Base-by-base conservation (phyloP, 768 basidiomycete species). In the Tulasnella sp. region DNA sequence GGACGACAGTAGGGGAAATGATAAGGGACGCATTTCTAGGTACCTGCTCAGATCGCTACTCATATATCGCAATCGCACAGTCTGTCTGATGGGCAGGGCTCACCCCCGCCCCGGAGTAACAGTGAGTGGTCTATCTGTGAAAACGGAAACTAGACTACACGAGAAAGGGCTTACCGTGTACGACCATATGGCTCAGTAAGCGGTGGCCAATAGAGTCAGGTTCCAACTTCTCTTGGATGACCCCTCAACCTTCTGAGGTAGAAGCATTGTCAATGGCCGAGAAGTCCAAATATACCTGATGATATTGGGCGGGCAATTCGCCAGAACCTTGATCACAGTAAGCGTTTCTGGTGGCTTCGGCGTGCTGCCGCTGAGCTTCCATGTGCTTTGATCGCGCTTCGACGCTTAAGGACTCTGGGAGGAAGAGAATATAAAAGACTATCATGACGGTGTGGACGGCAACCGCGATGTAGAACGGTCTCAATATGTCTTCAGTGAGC, bases 371-470 rank as follows among this genome's bases (percentile, higher is more conserved):
- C n/a, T n/a, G n/a, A n/a, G n/a, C n/a, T n/a, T n/a, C n/a, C n/a
- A n/a, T n/a, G n/a, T n/a, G n/a, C n/a, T n/a, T n/a, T n/a, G n/a
- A n/a, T n/a, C n/a, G n/a, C 4, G 69, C 78, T 77, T 81, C 71
- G 34, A 69, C 66, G 8, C 83, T 78, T 1, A 92, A 75, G 0
- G 89, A 88, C 69, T 96, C 91, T 0, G 92, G 92, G 50, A 92
- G 66, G 62, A 88, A 24, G 60, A 83, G 70, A 25, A 81, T 66
- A 48, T 82, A n/a, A n/a, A n/a, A 63, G 44, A 76, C 49, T 1
- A 77, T 68, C 64, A 79, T 81, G 48, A 80, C 5, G 22, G 75
- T 22, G 62, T 85, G 82, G 5, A 81, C 61, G 9, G 66, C 62
- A 3, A 74, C 68, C 8, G 84, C 78, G 48, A 82, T 64, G 68